Conservation (phyloP, 306 rosid genomes). For the Ochetophila trinervis region DNA sequence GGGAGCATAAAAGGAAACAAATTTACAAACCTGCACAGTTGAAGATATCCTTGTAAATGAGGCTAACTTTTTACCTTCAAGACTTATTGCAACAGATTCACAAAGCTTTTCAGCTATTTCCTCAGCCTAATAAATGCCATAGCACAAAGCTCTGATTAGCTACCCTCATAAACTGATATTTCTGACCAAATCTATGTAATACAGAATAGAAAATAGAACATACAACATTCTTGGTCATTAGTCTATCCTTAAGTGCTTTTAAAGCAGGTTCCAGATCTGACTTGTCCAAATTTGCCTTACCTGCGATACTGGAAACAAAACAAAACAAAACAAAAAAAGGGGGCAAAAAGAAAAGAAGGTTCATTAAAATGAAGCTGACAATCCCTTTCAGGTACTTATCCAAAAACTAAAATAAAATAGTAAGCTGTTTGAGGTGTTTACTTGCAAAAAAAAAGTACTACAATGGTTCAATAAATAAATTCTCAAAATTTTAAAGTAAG, state of each 20-base stretch:
- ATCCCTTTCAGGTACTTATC: too few species aligned
- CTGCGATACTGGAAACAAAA: constrained; percentile 66
- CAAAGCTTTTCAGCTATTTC: constrained; percentile 98
- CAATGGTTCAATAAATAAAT: too few species aligned
- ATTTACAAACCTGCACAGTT: constrained; percentile 74
- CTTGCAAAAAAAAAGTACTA: neutral
- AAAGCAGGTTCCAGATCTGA: constrained; percentile 94
- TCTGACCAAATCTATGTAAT: neutral
- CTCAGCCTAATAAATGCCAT: constrained; percentile 65
- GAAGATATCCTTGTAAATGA: constrained; percentile 96
- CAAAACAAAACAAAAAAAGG: neutral
- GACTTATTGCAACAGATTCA: constrained; percentile 97
- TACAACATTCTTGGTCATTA: constrained; percentile 99
- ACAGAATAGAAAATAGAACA: constrained; percentile 19
- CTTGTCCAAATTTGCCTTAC: constrained; percentile 92
- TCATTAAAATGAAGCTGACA: too few species aligned
- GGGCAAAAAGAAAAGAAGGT: neutral
- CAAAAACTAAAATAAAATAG: neutral
- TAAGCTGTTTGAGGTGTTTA: neutral
- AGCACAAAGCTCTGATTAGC: constrained; percentile 26
- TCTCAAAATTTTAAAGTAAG: too few species aligned
- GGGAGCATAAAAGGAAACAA: constrained; percentile 5
- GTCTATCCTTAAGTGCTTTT: constrained; percentile 95
- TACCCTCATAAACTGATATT: constrained; percentile 6
- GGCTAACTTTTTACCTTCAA: constrained; percentile 89